phyloP scores from a whole-genome alignment of 1,139 yeast species.

The Saccharomycopsis phalli region DNA sequence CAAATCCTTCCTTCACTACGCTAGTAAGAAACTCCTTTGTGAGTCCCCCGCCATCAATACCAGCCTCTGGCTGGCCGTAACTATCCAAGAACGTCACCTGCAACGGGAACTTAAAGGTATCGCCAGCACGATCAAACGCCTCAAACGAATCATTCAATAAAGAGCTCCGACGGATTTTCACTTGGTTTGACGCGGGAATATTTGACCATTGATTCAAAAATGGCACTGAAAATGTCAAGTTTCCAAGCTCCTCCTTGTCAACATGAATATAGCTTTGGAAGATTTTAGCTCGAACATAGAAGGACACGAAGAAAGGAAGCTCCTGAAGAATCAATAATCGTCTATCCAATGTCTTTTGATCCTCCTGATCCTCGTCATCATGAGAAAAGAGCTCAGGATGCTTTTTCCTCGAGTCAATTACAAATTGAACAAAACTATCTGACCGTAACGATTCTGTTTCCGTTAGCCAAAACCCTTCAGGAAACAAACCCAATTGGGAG shows the following conservation, averaged over 20 bases:
- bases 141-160: conserved; percentile 68
- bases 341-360: conserved; percentile 23
- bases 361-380: conserved; percentile 20
- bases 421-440: no score
- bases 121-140: conserved; percentile 40
- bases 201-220: no score
- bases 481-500: conserved; percentile 51
- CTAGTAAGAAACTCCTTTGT: conserved; percentile 84
- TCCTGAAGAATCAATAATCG: conserved; percentile 45
- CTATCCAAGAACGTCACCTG: conserved; percentile 62
- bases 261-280: conserved; percentile 56
- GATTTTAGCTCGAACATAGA: conserved; percentile 60
- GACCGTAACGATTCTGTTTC: conserved; percentile 22
- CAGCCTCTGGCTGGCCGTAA: conserved; percentile 71
- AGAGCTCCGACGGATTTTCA: conserved; percentile 58
- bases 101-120: conserved; percentile 48
- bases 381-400: conserved; percentile 28
- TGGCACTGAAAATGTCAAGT: no score
- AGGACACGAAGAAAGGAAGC: conserved; percentile 74
- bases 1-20: conserved; percentile 62
- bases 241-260: conserved; percentile 41
- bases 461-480: conserved; percentile 49
- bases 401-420: conserved; percentile 24
- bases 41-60: conserved; percentile 95
- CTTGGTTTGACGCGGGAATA: no score